phyloP scores from a whole-genome alignment of 257 asterid species.

The Oldenlandia corymbosa region DNA sequence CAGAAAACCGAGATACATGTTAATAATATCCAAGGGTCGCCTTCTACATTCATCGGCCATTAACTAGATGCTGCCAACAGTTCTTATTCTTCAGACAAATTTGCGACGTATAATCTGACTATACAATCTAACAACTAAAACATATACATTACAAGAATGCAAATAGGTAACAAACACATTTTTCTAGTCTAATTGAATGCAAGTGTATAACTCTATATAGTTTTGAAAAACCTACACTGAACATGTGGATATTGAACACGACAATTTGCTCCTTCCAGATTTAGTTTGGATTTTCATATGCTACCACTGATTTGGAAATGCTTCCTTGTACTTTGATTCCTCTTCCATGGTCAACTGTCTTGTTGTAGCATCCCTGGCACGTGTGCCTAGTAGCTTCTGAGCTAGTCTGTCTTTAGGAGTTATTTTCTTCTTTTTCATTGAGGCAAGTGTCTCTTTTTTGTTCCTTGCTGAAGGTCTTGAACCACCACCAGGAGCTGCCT shows the following conservation, averaged over 20 bases:
- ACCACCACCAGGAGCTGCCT: conserved; percentile 21
- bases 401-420: conserved; percentile 59
- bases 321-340: conserved; percentile 62
- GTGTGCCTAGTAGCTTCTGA: conserved; percentile 50
- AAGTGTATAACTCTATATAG: not conserved
- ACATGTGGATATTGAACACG: not conserved
- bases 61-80: too few species aligned
- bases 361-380: conserved; percentile 45
- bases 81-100: not conserved
- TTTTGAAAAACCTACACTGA: not conserved
- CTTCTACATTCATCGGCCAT: too few species aligned
- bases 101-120: conserved; percentile 2
- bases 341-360: conserved; percentile 45
- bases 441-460: conserved; percentile 62
- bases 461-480: conserved; percentile 27
- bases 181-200: not conserved
- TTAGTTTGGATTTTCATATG: conserved; percentile 3
- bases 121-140: conserved; percentile 8
- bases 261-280: not conserved
- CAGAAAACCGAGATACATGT: too few species aligned
- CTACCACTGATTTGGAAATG: conserved; percentile 89
- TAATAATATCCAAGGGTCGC: too few species aligned
- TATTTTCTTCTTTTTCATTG: conserved; percentile 82
- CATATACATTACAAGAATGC: not conserved
- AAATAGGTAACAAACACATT: too few species aligned